Evolutionary conservation across 1,139 yeast species (phyloP), one percentile per base, ranked within the genome.

Genomic region (Candida frijolesensis): DNA sequence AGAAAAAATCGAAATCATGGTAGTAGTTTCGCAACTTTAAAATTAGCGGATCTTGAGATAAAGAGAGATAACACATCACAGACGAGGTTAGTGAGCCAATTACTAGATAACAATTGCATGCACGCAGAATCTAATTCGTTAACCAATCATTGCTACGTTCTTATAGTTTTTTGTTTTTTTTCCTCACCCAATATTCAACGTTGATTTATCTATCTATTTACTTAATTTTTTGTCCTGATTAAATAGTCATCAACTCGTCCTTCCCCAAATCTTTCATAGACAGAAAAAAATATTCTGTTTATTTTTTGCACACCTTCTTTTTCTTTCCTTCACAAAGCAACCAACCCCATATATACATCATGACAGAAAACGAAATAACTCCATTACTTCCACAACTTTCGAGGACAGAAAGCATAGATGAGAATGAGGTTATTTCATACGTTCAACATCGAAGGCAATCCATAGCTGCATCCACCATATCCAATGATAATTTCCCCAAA

Each of bases 401-500:
- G 11, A 8, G 25, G 8, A 6, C 6, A 8, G 43, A 40, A 15
- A 27, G 14, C 15, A 46, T 51, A 15, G 67, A 63, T 40, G 79
- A 73, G 40, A 60, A 61, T 38, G 80, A 76, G 30, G 63, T 75
- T 47, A 64, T 74, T 33, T 60, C 71, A 7, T 75, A 71, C 53
- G 74, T 76, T 47, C 74, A 70, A 57, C 70, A 66, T 48, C 57
- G 80, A 49, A 62, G 80, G 58, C 69, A 66, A 8, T 73, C 79
- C 12, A 72, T 76, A 27, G 74, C 70, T 6, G 66, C 74, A 12
- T 63, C 53, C 12, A 65, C 67, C 4, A 34, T 22, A 22, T 43
- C 46, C 15, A 47, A 64, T 12, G 66, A 61, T 29, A 57, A 55
- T 14, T 58, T 61, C 12, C 69, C 70, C 2, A 51, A 54, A 5